Evolutionary conservation across 805 yeast species (phyloP).

Genomic region (Komagataella ulmi): DNA sequence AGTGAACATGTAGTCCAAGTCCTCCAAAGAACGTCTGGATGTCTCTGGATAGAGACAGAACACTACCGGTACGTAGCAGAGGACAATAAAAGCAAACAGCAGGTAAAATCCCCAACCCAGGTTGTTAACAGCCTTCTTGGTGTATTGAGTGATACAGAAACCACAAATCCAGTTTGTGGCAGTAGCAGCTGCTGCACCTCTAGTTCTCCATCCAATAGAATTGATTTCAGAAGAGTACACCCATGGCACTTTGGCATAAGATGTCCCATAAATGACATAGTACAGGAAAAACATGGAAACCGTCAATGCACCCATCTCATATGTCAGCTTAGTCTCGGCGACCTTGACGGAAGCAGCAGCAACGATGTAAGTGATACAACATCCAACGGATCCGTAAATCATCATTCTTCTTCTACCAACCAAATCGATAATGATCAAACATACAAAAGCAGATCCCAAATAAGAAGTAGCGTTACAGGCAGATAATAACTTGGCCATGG

Average conservation of each 20-base stretch:
- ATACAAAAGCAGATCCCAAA: conserved; percentile 2
- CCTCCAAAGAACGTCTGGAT: conserved; percentile 63
- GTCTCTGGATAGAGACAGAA: conserved; percentile 69
- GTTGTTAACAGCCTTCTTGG: conserved; percentile 40
- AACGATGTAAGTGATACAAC: conserved; percentile 33
- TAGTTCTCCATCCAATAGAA: conserved; percentile 55
- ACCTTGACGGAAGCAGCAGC: conserved; percentile 31
- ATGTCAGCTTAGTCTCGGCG: conserved; percentile 8
- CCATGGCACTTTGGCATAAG: conserved; percentile 27
- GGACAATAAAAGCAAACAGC: conserved; percentile 55
- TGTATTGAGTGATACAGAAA: conserved; percentile 56
- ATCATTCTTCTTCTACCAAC: conserved; percentile 20
- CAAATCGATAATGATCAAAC: conserved; percentile 4
- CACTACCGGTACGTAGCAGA: conserved; percentile 45
- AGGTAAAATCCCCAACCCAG: conserved; percentile 55
- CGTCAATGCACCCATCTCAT: conserved; percentile 12
- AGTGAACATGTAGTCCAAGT: conserved; percentile 49
- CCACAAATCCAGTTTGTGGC: conserved; percentile 61
- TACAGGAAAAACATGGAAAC: conserved; percentile 44
- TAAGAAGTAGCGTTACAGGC: conserved; percentile 3
- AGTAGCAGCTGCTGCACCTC: conserved; percentile 48
- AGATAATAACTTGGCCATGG: conserved; percentile 1
- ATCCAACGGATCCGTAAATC: conserved; percentile 15
- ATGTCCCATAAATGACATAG: conserved; percentile 39
- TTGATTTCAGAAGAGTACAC: conserved; percentile 57